Base-by-base conservation (phyloP, 1,284 basidiomycete species). In the Earliella scabrosa region DNA sequence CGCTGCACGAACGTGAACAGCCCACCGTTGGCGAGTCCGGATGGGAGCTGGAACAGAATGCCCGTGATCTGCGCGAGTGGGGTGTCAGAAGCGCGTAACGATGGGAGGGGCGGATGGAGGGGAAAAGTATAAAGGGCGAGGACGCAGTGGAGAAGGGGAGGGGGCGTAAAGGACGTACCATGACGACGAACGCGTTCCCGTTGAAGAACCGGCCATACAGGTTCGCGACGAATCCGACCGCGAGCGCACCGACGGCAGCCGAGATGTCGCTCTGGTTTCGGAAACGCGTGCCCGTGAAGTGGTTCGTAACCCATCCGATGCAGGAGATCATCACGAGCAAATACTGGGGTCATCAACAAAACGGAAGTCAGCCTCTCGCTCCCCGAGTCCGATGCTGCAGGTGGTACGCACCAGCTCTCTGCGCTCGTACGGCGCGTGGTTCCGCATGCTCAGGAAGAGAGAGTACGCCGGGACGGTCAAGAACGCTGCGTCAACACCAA, bases 21-120 rank as follows among this genome's bases (percentile, higher is more conserved):
- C 34, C 93, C 92, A 24, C 90, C 90, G 54, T 87, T 91, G 6
- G 88, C 86, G n/a, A 95, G 80, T 51, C 93, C 94, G 11, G 90
- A 91, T 0, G 93, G 94, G 1, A 96, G 82, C 75, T 96, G 93
- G 74, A 95, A 92, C 16, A 95, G 77, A 53, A 95, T 92, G 45
- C 92, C 91, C 0, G 87, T 90, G 59, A 90, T 86, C 85, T 87
- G 62, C 50, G 56, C 13, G n/a, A n/a, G 13, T 31, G 29, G 29
- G 29, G 13, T 31, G 29, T 13, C 7, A 31, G 6, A 13, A 31
- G 29, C 29, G n/a, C n/a, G n/a, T n/a, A n/a, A n/a, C n/a, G n/a
- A n/a, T n/a, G n/a, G n/a, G n/a, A n/a, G n/a, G n/a, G n/a, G n/a
- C n/a, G n/a, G n/a, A n/a, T n/a, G n/a, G n/a, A n/a, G n/a, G n/a